Conservation (phyloP, 371 early-diverging fungal species). For the Thermomucor indicae-seudaticae region DNA sequence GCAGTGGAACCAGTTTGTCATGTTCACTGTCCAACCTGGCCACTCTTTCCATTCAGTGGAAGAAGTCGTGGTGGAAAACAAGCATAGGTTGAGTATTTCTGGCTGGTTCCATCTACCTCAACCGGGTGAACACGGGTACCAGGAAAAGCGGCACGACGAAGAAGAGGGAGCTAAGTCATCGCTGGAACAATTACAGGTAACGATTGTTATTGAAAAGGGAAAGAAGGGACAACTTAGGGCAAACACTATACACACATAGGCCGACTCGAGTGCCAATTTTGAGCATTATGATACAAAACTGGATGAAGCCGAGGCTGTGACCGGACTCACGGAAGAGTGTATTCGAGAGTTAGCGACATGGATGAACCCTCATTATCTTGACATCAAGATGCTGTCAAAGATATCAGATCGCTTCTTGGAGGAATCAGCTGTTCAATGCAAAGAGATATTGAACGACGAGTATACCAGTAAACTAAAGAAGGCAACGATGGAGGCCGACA, state of each 20-base stretch:
- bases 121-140: conserved; percentile 55
- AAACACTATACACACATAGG: conserved; percentile 7
- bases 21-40: conserved; percentile 77
- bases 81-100: conserved; percentile 63
- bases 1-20: conserved; percentile 69
- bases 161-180: conserved; percentile 32
- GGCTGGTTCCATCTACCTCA: conserved; percentile 80
- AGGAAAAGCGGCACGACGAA: conserved; percentile 19
- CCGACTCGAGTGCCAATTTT: conserved; percentile 33
- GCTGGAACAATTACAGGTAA: conserved; percentile 40
- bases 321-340: conserved; percentile 41
- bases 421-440: conserved; percentile 65
- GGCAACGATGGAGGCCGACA: conserved; percentile 28
- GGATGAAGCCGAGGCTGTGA: conserved; percentile 16
- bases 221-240: not conserved
- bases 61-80: conserved; percentile 60
- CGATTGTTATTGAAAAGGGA: not conserved
- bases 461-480: conserved; percentile 27
- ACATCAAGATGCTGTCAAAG: conserved; percentile 32
- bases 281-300: conserved; percentile 19
- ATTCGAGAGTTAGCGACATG: conserved; percentile 37
- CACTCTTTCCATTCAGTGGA: conserved; percentile 76
- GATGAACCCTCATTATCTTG: conserved; percentile 66
- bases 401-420: conserved; percentile 62
- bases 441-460: conserved; percentile 50